Evolutionary conservation across 768 basidiomycete genomes (phyloP), one percentile per base, ranked within the genome.

Genomic region (Lactifluus volemus): DNA sequence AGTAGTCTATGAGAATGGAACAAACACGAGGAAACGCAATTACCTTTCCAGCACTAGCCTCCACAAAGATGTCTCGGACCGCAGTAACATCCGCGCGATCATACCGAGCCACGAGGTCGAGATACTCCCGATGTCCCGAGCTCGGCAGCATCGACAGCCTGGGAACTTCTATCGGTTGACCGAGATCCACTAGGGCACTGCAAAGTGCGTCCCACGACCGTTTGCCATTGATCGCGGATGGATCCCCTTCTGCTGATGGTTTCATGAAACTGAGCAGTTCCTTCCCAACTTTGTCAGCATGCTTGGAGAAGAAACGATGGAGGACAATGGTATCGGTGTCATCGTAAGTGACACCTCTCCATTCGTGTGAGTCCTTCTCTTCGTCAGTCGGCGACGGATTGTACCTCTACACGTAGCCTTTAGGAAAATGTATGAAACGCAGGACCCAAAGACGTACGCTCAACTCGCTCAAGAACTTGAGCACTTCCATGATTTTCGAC

Each of bases 251-350:
- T 4, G 74, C 68, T 8, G 81, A 75, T 1, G 83, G 78, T 63
- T 83, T 85, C 15, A 84, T 79, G 11, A 84, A 77, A 68, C 89
- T 89, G 14, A 93, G 79, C 5, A 93, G 76, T 66, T 92, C 90
- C 70, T 91, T 90, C 34, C 92, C 91, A 55, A 93, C 86, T 69
- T 89, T 90, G 71, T 92, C 90, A 3, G 88, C 86, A 66, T 92
- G 87, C 61, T 85, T 88, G 67, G 88, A 83, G 67, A 92, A 85
- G 75, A 89, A 92, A 10, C 91, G 84, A 69, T 92, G 90, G 11
- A 92, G 75, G 12, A 92, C 86, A 41, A 92, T 84, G 44, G 84
- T 81, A 67, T 93, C 90, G 0, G 90, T 89, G 64, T 92, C 88
- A 65, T 92, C 91, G 44, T 86, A 83, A 3, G 85, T 82, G n/a